Conservation (phyloP, 176 grass and related monocot species). For the Hsuehochloa calcarea region DNA sequence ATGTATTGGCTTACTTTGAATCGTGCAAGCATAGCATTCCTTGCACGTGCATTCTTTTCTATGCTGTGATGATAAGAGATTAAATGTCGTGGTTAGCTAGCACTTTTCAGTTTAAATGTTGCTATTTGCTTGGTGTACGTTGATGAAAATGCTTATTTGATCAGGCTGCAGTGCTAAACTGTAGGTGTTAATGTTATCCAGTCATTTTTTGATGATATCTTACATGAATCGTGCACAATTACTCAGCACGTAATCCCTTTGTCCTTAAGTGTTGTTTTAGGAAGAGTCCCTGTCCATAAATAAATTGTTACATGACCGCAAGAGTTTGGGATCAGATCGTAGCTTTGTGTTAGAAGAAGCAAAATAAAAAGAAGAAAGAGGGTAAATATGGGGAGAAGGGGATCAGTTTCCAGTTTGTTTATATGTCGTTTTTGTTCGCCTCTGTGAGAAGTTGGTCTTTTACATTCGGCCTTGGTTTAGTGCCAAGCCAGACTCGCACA, state of each 20-base stretch:
- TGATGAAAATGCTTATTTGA: neutral
- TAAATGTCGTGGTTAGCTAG: neutral
- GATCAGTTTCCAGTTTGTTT: neutral
- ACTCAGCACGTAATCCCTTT: neutral
- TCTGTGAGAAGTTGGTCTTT: neutral
- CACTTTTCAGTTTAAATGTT: neutral
- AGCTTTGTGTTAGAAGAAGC: neutral
- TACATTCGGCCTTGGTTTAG: neutral
- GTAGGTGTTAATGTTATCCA: neutral
- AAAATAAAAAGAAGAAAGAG: neutral
- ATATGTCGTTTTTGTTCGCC: neutral
- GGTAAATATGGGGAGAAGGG: neutral
- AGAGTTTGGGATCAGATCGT: neutral
- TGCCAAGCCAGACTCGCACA: neutral
- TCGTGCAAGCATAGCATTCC: neutral
- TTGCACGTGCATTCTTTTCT: neutral
- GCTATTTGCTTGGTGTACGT: neutral
- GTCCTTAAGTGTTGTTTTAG: neutral
- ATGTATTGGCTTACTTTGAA: neutral
- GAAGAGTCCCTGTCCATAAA: neutral
- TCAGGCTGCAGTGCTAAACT: neutral
- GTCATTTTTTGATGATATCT: neutral
- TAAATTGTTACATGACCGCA: neutral
- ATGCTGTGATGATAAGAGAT: neutral
- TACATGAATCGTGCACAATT: neutral